Evolutionary conservation across 331 rosid genomes (phyloP).

Genomic region (Rhamnella rubrinervis): DNA sequence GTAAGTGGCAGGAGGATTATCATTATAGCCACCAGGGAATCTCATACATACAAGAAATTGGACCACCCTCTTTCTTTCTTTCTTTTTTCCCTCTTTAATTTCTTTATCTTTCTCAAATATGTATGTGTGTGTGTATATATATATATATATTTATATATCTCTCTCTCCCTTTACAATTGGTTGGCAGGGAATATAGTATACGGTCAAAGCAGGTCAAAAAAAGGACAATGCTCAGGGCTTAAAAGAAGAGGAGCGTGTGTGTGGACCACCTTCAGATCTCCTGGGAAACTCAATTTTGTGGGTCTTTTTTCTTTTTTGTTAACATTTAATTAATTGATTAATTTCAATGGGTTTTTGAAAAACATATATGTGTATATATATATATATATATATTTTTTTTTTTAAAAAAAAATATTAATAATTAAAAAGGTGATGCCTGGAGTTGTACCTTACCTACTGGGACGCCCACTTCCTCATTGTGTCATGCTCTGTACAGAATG

Average conservation of each 20-base stretch:
- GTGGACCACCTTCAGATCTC: conserved; percentile 36
- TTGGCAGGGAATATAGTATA: conserved; percentile 25
- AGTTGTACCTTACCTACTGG: neutral
- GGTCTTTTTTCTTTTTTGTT: neutral
- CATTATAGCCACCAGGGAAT: conserved; percentile 34
- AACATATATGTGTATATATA: neutral
- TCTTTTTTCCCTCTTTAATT: neutral
- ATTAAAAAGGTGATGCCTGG: neutral
- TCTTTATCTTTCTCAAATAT: neutral
- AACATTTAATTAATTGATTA: neutral
- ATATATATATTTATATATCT: too few species aligned
- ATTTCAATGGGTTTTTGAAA: neutral
- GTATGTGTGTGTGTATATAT: too few species aligned
- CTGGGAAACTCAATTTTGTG: conserved; percentile 8
- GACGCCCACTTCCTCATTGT: neutral
- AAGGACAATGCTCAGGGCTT: conserved; percentile 24
- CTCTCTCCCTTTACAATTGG: conserved; percentile 24
- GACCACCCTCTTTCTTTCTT: conserved; percentile 27
- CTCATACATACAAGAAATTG: conserved; percentile 20
- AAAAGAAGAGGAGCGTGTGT: neutral
- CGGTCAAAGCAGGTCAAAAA: conserved; percentile 46
- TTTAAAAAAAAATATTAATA: neutral
- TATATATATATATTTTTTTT: too few species aligned
- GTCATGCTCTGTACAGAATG: conserved; percentile 5
- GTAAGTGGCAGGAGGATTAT: conserved; percentile 22